Percentiles rank a stretch among this genome's conserved stretches.
Evolutionary conservation across 768 basidiomycete species (phyloP).

Genomic region (Tricholoma hemisulphureum): DNA sequence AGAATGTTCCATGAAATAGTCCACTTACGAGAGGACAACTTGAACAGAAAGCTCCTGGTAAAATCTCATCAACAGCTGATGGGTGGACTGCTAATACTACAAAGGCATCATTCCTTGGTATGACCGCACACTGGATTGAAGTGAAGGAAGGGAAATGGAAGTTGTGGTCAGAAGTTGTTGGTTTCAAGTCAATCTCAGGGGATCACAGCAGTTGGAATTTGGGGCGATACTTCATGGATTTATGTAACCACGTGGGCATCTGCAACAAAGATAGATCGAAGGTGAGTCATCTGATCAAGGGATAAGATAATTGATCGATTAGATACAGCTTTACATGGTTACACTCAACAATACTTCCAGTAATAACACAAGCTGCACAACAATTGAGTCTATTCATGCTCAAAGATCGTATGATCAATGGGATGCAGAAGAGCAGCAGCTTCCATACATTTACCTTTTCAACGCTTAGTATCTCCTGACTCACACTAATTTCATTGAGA

Average conservation of each 20-base stretch:
- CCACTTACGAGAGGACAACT: not conserved
- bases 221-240: constrained; percentile 1
- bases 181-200: not conserved
- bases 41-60: constrained; percentile 13
- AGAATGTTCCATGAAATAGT: not conserved
- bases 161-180: constrained; percentile 2
- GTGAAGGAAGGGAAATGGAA: constrained; percentile 1
- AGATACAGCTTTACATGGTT: not conserved
- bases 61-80: constrained; percentile 15
- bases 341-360: constrained; percentile 25
- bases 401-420: constrained; percentile 11
- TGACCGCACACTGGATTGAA: constrained; percentile 16
- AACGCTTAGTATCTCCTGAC: not conserved
- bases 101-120: constrained; percentile 10
- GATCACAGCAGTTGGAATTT: constrained; percentile 1
- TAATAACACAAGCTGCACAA: constrained; percentile 20
- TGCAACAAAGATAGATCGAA: not conserved
- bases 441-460: constrained; percentile 15
- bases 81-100: constrained; percentile 8
- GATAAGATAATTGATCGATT: constrained; percentile 2
- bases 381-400: constrained; percentile 13
- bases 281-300: not conserved
- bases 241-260: constrained; percentile 3
- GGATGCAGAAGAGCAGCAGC: constrained; percentile 15
- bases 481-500: constrained; percentile 6